Evolutionary conservation across 129 eudicot genomes (phyloP).

Genomic region (Silybum marianum): DNA sequence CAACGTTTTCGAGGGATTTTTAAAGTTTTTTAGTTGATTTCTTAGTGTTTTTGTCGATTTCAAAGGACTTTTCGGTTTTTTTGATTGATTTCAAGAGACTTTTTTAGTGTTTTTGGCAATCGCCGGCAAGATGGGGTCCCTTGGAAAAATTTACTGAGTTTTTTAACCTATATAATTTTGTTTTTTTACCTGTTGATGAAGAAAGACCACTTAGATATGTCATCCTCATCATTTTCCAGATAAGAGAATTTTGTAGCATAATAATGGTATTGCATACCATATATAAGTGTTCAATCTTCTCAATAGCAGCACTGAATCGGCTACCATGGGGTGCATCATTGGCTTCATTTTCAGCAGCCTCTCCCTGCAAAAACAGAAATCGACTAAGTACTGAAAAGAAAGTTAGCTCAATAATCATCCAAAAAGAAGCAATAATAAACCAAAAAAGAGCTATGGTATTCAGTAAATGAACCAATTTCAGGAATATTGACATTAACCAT

Average conservation of each 20-base stretch:
- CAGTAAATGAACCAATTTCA: background rate
- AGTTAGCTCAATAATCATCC: background rate
- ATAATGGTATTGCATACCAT: constrained; percentile 50
- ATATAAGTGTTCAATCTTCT: constrained; percentile 81
- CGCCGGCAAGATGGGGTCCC: too few relatives aligned
- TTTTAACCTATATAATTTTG: too few relatives aligned
- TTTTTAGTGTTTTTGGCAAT: too few relatives aligned
- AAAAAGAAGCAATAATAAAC: too few relatives aligned
- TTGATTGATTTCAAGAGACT: too few relatives aligned
- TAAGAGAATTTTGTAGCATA: background rate
- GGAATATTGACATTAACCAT: background rate
- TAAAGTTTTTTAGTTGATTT: too few relatives aligned
- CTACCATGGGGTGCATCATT: constrained; percentile 56
- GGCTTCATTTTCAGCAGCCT: constrained; percentile 42
- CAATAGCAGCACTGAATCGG: constrained; percentile 69
- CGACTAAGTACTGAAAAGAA: too few relatives aligned
- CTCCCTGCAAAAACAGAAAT: constrained; percentile 35
- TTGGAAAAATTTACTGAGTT: too few relatives aligned
- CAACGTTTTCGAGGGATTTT: too few relatives aligned
- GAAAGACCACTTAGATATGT: background rate
- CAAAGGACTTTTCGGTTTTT: too few relatives aligned
- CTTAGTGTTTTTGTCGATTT: too few relatives aligned
- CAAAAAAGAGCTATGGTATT: background rate
- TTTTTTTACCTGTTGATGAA: too few relatives aligned
- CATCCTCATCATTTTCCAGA: background rate